Base-by-base conservation (phyloP, 148 eudicot species). In the Mesembryanthemum crystallinum region DNA sequence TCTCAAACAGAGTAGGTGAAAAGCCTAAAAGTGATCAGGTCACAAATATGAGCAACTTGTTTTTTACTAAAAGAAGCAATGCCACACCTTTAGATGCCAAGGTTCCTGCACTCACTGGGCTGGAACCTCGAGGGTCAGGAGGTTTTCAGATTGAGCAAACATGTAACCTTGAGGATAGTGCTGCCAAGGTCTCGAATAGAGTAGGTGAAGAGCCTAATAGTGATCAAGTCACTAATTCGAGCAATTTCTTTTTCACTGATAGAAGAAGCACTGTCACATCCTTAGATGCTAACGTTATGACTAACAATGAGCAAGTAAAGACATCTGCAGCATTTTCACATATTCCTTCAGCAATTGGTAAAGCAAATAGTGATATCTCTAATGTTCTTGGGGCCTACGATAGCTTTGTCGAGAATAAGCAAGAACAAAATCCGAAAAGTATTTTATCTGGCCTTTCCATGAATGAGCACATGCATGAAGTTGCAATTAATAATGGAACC, bases 331-430 rank as follows among this genome's bases (percentile, higher is more conserved):
- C 73, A 67, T 76, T 73, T 77, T 77, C 83, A 64, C 73, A 59
- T 82, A 66, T 78, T 72, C 74, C 86, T 61, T 73, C 81, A 69
- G 87, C 73, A 71, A 84, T 39, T 79, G 84, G 64, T 67, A 77
- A 82, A 60, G 35, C 71, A 61, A 85, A 72, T 75, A 57, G 77
- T 63, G 76, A 65, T 71, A 86, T 81, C 72, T 76, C 88, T 62
- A 82, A 82, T 78, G 51, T 77, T 24, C 81, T 68, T 72, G 76
- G 74, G 71, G 71, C 77, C 68, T 78, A 76, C 79, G 67, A 70
- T 79, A 82, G 65, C 76, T 71, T 81, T 30, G 72, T 75, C 45
- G 86, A 81, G 62, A 85, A 79, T 35, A 83, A 83, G 67, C 86
- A 79, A 64, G 77, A 86, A 59, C 80, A 71, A 21, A 82, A 69